Evolutionary conservation across 768 basidiomycete species (phyloP).

Genomic region (Naganishia friedmannii): DNA sequence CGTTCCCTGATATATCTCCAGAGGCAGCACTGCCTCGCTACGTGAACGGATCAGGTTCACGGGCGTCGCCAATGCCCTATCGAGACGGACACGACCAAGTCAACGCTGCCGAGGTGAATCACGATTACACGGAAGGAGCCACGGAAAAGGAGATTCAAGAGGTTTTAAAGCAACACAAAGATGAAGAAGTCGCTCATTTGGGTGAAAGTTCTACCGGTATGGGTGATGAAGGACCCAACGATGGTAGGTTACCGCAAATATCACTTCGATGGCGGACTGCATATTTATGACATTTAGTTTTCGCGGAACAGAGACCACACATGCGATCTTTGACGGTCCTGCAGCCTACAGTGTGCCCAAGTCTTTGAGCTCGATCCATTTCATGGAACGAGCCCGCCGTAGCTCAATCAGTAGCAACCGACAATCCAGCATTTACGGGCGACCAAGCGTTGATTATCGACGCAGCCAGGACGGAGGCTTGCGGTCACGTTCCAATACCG

Average conservation of each 20-base stretch:
- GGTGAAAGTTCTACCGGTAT: conserved; percentile 23
- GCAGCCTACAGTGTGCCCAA: conserved; percentile 36
- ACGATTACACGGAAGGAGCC: conserved; percentile 84
- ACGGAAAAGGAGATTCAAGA: conserved; percentile 68
- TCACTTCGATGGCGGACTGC: no score
- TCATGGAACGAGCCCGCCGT: conserved; percentile 32
- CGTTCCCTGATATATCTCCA: conserved; percentile 27
- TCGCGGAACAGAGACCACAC: neutral
- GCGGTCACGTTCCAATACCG: conserved; percentile 25
- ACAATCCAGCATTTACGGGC: conserved; percentile 19
- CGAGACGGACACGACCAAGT: conserved; percentile 14
- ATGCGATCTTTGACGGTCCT: conserved; percentile 35
- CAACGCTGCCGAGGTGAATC: conserved; percentile 9
- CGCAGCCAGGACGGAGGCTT: conserved; percentile 8
- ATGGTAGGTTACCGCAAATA: neutral
- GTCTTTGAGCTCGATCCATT: conserved; percentile 38
- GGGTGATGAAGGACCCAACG: conserved; percentile 22
- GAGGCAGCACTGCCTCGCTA: conserved; percentile 23
- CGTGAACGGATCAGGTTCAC: neutral
- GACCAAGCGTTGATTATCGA: conserved; percentile 21
- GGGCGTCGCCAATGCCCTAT: neutral
- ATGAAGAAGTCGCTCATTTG: conserved; percentile 15
- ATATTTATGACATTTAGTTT: neutral
- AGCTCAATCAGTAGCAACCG: conserved; percentile 32
- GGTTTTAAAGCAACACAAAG: conserved; percentile 55